A percentile compares a stretch with the other conserved stretches of the same genome.
Conservation (phyloP, 2,329 filamentous ascomycete genomes). For the Dactylellina leptospora region DNA sequence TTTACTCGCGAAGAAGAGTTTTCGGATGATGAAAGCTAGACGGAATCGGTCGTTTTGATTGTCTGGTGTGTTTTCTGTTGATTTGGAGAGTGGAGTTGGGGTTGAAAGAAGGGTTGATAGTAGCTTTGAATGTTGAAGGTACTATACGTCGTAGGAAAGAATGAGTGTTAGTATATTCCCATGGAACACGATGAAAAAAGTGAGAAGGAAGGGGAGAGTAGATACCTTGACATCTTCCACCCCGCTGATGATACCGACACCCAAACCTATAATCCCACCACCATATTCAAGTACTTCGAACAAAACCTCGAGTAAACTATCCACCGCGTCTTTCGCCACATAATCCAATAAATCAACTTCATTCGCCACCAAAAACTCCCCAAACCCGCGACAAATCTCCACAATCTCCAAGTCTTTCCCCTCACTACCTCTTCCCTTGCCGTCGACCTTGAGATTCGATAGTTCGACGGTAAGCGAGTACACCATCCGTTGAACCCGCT, state of each 20-base stretch:
- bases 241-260: slow-evolving; percentile 17
- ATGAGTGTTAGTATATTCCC: slow-evolving; percentile 25
- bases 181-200: slow-evolving; percentile 27
- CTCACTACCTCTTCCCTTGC: no score
- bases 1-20: slow-evolving; percentile 54
- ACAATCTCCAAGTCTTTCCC: not conserved
- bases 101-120: slow-evolving; percentile 54
- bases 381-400: slow-evolving; percentile 10
- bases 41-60: slow-evolving; percentile 34
- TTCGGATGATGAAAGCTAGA: slow-evolving; percentile 54
- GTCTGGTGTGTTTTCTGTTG: not conserved
- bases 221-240: slow-evolving; percentile 38
- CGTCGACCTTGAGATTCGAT: slow-evolving; percentile 8
- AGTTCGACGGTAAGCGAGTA: slow-evolving; percentile 28
- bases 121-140: slow-evolving; percentile 55
- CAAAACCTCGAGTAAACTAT: slow-evolving; percentile 38
- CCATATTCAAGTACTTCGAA: slow-evolving; percentile 18
- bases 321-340: slow-evolving; percentile 36
- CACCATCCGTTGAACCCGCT: slow-evolving; percentile 26
- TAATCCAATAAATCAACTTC: slow-evolving; percentile 30
- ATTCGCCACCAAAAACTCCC: slow-evolving; percentile 23
- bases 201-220: not conserved
- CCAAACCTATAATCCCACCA: slow-evolving; percentile 54
- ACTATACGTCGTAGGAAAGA: slow-evolving; percentile 48
- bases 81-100: slow-evolving; percentile 9